Percentiles rank a stretch among this genome's conserved stretches.
phyloP scores from a whole-genome alignment of 2,329 filamentous ascomycete species.

The Gremmenia infestans region DNA sequence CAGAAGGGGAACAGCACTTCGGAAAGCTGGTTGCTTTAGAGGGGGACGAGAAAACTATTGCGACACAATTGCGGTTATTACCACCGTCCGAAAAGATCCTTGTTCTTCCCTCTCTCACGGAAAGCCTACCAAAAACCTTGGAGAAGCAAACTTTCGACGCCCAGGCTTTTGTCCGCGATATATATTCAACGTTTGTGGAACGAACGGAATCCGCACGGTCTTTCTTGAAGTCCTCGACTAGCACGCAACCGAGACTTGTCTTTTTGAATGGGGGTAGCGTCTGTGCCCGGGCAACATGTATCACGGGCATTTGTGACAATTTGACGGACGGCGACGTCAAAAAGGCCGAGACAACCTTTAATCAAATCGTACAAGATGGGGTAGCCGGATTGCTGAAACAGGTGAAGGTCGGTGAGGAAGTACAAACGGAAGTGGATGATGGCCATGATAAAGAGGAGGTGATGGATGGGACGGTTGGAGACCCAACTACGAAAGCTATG shows the following conservation, averaged over 20 bases:
- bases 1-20: background rate
- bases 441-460: slow-evolving; percentile 17
- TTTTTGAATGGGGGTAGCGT: slow-evolving; percentile 57
- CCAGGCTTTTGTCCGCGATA: slow-evolving; percentile 40
- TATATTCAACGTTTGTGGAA: slow-evolving; percentile 45
- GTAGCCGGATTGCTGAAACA: slow-evolving; percentile 34
- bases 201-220: slow-evolving; percentile 44
- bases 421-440: slow-evolving; percentile 1
- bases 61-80: slow-evolving; percentile 55
- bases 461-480: slow-evolving; percentile 21
- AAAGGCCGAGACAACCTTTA: slow-evolving; percentile 49
- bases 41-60: slow-evolving; percentile 48
- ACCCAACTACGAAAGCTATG: slow-evolving; percentile 52
- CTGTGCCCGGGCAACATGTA: slow-evolving; percentile 49
- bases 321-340: slow-evolving; percentile 44
- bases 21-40: slow-evolving; percentile 58
- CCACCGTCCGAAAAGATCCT: slow-evolving; percentile 54
- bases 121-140: slow-evolving; percentile 18
- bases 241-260: slow-evolving; percentile 48
- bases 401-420: slow-evolving; percentile 8
- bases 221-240: slow-evolving; percentile 46
- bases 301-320: slow-evolving; percentile 49
- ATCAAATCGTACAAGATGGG: slow-evolving; percentile 46
- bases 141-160: slow-evolving; percentile 36
- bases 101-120: slow-evolving; percentile 41